Evolutionary conservation across 2,329 filamentous ascomycete species (phyloP), one percentile per base, ranked within the genome.

Genomic region (Scortechinia acanthostroma): DNA sequence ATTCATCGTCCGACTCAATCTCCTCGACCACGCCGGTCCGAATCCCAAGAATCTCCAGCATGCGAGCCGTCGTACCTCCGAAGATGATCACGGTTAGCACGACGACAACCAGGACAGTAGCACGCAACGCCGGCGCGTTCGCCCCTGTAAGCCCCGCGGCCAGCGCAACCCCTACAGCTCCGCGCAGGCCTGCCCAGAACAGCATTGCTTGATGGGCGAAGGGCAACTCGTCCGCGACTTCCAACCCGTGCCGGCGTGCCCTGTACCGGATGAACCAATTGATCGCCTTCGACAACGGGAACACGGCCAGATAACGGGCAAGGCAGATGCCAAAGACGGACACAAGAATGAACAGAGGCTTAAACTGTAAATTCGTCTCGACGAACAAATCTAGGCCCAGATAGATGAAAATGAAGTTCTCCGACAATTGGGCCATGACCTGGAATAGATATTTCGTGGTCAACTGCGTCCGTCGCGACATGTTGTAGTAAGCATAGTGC

Each of bases 351-450:
- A 98, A 88, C 2, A 95, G 80, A 0, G 93, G 93, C 58, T 96
- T 94, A 68, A 94, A 98, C 48, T 88, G 81, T 20, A 96, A 74
- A 43, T 88, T 80, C 44, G 82, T 83, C 55, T 97, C 91, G 2
- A 93, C 96, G 62, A 98, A 97, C 21, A 98, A 75, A 1, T 93
- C 94, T 2, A 98, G 73, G 4, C 93, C 93, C 0, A 98, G 80
- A 59, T 98, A 98, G 63, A 98, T 98, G 70, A 98, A 98, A 64
- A 98, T 98, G 61, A 98, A 98, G 64, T 98, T 98, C 67, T 98
- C 93, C 0, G 91, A 95, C 42, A 98, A 69, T 64, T 98, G 93
- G 3, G 93, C 88, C 54, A 94, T 83, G 50, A 95, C 84, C 62
- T 95, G 89, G 69, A 98, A 98, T 47, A 96, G 77, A 66, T 95